Conservation (phyloP, 2,329 filamentous ascomycete species). For the Neophaeococcomyces mojaviensis region DNA sequence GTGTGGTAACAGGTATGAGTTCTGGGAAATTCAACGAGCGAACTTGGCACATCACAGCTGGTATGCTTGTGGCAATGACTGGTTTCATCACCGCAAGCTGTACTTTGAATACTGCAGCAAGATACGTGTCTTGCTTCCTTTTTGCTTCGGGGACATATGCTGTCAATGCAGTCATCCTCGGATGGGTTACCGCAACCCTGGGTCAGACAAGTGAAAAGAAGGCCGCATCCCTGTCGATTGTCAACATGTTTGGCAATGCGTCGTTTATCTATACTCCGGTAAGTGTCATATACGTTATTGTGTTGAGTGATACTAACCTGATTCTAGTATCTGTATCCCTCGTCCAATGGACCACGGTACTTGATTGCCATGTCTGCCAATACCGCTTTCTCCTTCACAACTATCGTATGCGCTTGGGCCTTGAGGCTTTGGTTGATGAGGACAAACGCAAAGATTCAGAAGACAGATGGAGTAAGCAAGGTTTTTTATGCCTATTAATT, state of each 20-base stretch:
- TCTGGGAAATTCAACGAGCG: conserved; percentile 22
- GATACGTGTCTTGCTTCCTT: conserved; percentile 33
- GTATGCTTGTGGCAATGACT: conserved; percentile 28
- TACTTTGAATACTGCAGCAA: conserved; percentile 32
- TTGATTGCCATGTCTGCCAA: conserved; percentile 3
- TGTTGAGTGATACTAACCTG: no score
- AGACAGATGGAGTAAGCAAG: conserved; percentile 3
- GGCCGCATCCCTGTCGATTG: conserved; percentile 35
- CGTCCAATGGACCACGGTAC: conserved; percentile 4
- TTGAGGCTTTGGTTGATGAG: conserved; percentile 6
- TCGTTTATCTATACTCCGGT: conserved; percentile 21
- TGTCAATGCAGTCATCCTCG: conserved; percentile 34
- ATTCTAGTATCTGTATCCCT: conserved; percentile 21
- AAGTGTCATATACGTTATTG: no score
- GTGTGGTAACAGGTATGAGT: conserved; percentile 24
- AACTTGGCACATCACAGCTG: no score
- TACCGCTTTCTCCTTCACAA: conserved; percentile 3
- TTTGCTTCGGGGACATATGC: conserved; percentile 29
- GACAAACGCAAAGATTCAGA: conserved; percentile 1
- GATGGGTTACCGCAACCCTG: conserved; percentile 36
- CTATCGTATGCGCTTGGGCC: conserved; percentile 5
- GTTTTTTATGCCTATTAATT: conserved; percentile 7
- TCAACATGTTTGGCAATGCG: conserved; percentile 55
- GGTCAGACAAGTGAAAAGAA: conserved; percentile 39
- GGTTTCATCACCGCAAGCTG: conserved; percentile 35